Evolutionary conservation across 202 grass and related monocot genomes (phyloP).

Genomic region (Carex sylvatica): DNA sequence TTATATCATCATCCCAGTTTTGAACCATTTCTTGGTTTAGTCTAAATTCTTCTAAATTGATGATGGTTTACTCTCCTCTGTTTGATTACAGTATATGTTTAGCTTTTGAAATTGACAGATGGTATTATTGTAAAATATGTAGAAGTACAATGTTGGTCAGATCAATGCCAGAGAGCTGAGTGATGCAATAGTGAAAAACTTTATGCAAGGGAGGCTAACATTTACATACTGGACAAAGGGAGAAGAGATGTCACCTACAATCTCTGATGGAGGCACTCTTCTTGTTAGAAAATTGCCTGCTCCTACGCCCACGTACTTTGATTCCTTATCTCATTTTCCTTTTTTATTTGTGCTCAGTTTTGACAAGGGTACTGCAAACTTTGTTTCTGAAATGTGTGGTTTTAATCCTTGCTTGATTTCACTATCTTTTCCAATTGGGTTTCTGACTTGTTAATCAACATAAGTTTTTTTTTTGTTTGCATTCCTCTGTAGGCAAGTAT

Average conservation of each 20-base stretch:
- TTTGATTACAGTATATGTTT: not conserved
- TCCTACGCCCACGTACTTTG: constrained; percentile 10
- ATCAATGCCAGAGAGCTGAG: constrained; percentile 64
- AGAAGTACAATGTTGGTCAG: constrained; percentile 83
- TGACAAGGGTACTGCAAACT: not conserved
- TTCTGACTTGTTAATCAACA: not conserved
- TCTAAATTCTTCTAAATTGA: not conserved
- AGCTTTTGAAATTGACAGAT: constrained; percentile 8
- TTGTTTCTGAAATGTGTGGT: not conserved
- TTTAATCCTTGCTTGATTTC: not conserved
- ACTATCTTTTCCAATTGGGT: not conserved
- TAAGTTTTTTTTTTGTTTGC: not conserved
- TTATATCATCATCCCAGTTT: not conserved
- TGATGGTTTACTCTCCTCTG: not conserved
- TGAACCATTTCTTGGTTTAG: not conserved
- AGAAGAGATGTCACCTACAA: constrained; percentile 60
- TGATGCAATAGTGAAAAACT: constrained; percentile 65
- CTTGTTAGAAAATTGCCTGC: constrained; percentile 57
- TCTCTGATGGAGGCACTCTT: constrained; percentile 41
- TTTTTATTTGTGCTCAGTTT: not conserved
- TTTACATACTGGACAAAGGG: constrained; percentile 71
- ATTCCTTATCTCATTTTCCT: constrained; percentile 16
- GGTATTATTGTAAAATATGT: constrained; percentile 27
- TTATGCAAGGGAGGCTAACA: constrained; percentile 78
- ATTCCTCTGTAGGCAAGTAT: constrained; percentile 61